phyloP scores from a whole-genome alignment of 495 filamentous ascomycete species.

The Aeminium ludgeri region DNA sequence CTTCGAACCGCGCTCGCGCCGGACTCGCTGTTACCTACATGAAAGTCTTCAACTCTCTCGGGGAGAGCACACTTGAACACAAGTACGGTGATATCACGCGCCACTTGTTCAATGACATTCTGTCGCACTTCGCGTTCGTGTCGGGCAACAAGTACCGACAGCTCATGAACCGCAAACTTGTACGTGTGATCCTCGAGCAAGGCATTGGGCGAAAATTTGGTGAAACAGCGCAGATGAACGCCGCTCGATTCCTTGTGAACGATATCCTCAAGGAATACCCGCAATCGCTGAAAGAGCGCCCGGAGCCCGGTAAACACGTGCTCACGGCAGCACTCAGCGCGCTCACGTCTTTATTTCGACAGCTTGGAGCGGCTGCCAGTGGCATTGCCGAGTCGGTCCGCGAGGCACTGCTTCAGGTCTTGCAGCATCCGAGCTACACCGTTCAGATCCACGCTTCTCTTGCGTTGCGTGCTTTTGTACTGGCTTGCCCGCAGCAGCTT shows the following conservation, averaged over 20 bases:
- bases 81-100: conserved; percentile 65
- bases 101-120: conserved; percentile 62
- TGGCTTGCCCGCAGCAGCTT: conserved; percentile 82
- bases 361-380: conserved; percentile 65
- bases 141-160: conserved; percentile 75
- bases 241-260: conserved; percentile 69
- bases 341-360: conserved; percentile 58
- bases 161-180: conserved; percentile 67
- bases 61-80: conserved; percentile 57
- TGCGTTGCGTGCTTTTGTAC: conserved; percentile 69
- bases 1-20: conserved; percentile 62
- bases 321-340: conserved; percentile 66
- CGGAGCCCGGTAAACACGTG: conserved; percentile 78
- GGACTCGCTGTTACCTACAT: conserved; percentile 80
- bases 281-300: conserved; percentile 75
- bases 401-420: conserved; percentile 75
- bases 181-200: conserved; percentile 68
- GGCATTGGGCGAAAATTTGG: conserved; percentile 73
- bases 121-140: conserved; percentile 49
- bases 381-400: conserved; percentile 62
- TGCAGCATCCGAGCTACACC: conserved; percentile 90
- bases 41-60: conserved; percentile 55
- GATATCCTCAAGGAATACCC: conserved; percentile 88
- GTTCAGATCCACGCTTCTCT: conserved; percentile 79
- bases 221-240: conserved; percentile 70